Evolutionary conservation across 257 asterid genomes (phyloP).

Genomic region (Jacaranda mimosifolia): DNA sequence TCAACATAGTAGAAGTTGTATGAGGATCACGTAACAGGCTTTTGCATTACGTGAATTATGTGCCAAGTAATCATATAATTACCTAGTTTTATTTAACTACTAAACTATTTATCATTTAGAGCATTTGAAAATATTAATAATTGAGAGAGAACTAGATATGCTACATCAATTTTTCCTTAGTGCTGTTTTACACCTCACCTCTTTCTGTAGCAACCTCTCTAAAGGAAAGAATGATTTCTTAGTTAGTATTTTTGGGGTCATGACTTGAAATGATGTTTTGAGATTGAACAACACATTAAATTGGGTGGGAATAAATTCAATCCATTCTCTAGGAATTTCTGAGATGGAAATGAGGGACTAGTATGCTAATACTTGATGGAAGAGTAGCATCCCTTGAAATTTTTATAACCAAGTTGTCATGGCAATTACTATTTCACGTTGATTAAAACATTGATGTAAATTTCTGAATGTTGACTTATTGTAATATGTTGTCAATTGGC

Average conservation of each 20-base stretch:
- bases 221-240: neutral
- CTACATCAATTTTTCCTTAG: neutral
- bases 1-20: neutral
- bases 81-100: neutral
- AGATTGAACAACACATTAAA: neutral
- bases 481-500: too few relatives aligned
- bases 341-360: neutral
- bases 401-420: too few relatives aligned
- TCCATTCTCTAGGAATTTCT: neutral
- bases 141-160: neutral
- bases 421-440: too few relatives aligned
- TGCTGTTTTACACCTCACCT: neutral
- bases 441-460: too few relatives aligned
- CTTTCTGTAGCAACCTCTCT: neutral
- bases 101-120: neutral
- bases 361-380: neutral
- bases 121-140: neutral
- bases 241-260: neutral
- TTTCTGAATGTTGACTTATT: too few relatives aligned
- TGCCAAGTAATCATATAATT: neutral
- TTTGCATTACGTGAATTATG: slow-evolving; percentile 3
- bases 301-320: neutral
- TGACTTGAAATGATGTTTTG: slow-evolving; percentile 14
- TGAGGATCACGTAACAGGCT: neutral
- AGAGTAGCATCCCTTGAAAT: too few relatives aligned